Evolutionary conservation across 73 alveolate genomes (phyloP).

Genomic region (Uronychia setigera): DNA sequence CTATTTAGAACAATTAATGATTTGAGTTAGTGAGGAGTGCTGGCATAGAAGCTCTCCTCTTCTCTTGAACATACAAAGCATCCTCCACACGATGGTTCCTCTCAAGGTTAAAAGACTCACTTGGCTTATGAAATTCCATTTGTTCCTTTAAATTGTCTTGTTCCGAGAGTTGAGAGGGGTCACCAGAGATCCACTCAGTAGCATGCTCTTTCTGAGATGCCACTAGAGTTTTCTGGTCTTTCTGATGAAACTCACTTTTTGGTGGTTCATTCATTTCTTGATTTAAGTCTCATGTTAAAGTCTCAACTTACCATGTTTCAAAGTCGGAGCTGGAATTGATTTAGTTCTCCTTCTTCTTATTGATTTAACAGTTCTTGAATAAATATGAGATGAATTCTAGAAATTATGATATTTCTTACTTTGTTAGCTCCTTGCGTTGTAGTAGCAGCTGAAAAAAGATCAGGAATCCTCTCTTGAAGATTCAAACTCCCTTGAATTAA

Average conservation of each 20-base stretch:
- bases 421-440: background rate
- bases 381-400: background rate
- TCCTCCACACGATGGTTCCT: background rate
- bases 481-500: background rate
- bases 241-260: background rate
- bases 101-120: background rate
- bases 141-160: no score
- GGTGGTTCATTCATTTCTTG: background rate
- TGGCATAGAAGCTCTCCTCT: background rate
- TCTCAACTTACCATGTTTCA: background rate
- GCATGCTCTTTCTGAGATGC: background rate
- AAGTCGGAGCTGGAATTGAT: background rate
- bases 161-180: background rate
- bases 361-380: background rate
- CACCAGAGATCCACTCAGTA: constrained; percentile 1
- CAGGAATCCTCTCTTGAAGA: background rate
- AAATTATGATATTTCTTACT: background rate
- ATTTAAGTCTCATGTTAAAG: background rate
- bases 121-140: background rate
- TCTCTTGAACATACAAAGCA: no score
- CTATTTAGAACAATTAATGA: no score
- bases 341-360: background rate
- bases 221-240: background rate
- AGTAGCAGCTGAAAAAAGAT: background rate
- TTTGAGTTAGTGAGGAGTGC: background rate